Percentiles rank a stretch among this genome's conserved stretches.
Evolutionary conservation across 179 eudicot species (phyloP).

Genomic region (Spergularia azorica): DNA sequence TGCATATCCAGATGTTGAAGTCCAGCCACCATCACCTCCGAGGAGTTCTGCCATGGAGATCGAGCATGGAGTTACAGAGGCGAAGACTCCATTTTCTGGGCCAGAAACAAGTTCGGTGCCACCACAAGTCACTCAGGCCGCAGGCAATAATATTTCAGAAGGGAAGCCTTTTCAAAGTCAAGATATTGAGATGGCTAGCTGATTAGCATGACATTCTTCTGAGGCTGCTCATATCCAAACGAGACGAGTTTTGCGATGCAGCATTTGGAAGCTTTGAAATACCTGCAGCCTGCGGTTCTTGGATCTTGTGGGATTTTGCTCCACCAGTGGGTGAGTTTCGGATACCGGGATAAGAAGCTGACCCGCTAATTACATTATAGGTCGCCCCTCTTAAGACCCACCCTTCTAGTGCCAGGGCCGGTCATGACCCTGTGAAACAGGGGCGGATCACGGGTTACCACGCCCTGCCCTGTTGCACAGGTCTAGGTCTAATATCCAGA

Average conservation of each 20-base stretch:
- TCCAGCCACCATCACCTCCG: conserved; percentile 91
- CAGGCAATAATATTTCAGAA: conserved; percentile 38
- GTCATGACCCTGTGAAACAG: too few species aligned
- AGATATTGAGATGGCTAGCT: conserved; percentile 57
- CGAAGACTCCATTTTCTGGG: conserved; percentile 43
- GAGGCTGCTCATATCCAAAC: conserved; percentile 2
- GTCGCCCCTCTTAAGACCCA: too few species aligned
- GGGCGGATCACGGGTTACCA: too few species aligned
- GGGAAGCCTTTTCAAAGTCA: conserved; percentile 46
- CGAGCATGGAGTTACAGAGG: conserved; percentile 37
- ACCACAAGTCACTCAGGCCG: conserved; percentile 38
- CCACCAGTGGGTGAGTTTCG: too few species aligned
- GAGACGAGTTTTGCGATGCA: neutral
- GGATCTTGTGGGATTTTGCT: too few species aligned
- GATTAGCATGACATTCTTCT: conserved; percentile 19
- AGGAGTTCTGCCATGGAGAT: conserved; percentile 79
- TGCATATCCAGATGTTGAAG: conserved; percentile 91
- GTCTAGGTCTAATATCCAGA: too few species aligned
- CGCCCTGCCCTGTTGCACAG: too few species aligned
- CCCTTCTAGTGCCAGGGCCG: too few species aligned
- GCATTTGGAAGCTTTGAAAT: neutral
- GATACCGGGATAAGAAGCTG: too few species aligned
- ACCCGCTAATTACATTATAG: neutral
- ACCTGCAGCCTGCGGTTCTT: too few species aligned
- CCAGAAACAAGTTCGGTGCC: conserved; percentile 42